Conservation (phyloP, 2,329 filamentous ascomycete genomes). For the Fusarium neocosmosporiellum region DNA sequence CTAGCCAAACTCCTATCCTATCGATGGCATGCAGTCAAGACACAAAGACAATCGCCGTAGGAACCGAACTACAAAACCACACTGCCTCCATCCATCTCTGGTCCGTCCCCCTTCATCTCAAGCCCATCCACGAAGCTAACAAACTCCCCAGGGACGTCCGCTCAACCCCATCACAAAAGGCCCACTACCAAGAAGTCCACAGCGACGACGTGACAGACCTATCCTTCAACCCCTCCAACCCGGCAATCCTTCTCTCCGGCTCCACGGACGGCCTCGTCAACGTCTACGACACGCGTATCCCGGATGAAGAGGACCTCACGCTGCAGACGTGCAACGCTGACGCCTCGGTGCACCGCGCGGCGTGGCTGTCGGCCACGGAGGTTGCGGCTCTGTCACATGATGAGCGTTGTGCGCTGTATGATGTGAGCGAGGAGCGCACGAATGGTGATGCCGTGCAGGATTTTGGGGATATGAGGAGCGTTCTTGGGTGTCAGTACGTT, state of each 20-base stretch:
- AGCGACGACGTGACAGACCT: conserved; percentile 74
- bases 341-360: conserved; percentile 79
- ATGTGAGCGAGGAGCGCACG: conserved; percentile 71
- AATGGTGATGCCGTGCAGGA: conserved; percentile 66
- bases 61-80: conserved; percentile 77
- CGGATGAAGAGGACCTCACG: conserved; percentile 81
- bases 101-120: conserved; percentile 50
- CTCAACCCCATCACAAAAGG: conserved; percentile 56
- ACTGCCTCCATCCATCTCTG: conserved; percentile 71
- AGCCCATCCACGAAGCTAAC: background rate
- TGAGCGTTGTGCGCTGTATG: conserved; percentile 80
- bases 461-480: conserved; percentile 76
- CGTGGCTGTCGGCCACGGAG: conserved; percentile 72
- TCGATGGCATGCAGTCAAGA: conserved; percentile 71
- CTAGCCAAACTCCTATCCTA: conserved; percentile 64
- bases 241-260: conserved; percentile 75
- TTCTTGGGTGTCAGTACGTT: conserved; percentile 79
- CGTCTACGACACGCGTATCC: conserved; percentile 76
- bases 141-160: conserved; percentile 68
- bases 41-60: conserved; percentile 73
- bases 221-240: conserved; percentile 68
- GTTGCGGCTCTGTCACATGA: conserved; percentile 82
- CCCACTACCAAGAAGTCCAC: conserved; percentile 72
- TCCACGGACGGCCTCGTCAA: conserved; percentile 85
- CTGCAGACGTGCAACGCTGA: conserved; percentile 83